A percentile compares a stretch with the other conserved stretches of the same genome.
These are phyloP conservation scores for Tetracladium maxilliforme DNA, from an alignment of 2,329 filamentous ascomycete genomes.

Conservation along the genomic window DNA sequence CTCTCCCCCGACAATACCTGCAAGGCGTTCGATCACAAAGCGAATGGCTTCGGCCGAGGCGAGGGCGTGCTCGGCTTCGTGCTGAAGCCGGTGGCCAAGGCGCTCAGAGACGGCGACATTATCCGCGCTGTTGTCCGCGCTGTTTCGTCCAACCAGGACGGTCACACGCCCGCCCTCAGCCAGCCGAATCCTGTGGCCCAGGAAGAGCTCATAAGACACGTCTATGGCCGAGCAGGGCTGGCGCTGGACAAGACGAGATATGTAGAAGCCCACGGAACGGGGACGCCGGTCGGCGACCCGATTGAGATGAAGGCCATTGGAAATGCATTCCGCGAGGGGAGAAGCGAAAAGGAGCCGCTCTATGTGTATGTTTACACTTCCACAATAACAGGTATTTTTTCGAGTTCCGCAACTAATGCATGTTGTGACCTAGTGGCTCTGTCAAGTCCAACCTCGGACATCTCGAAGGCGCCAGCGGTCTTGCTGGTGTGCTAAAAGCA, in stretches of 20 bases:
- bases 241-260: not conserved
- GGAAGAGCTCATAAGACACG: constrained; percentile 15
- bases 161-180: constrained; percentile 17
- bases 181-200: constrained; percentile 18
- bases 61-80: constrained; percentile 14
- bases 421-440: constrained; percentile 4
- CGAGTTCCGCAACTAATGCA: too few species aligned
- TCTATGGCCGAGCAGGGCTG: constrained; percentile 16
- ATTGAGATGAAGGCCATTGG: constrained; percentile 22
- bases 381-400: not conserved
- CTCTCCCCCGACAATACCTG: constrained; percentile 3
- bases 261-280: constrained; percentile 4
- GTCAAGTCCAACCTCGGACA: constrained; percentile 11
- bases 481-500: too few species aligned
- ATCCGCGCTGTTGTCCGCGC: constrained; percentile 15
- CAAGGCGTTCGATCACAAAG: constrained; percentile 3
- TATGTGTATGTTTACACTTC: not conserved
- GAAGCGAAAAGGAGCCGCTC: constrained; percentile 1
- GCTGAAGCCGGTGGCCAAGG: constrained; percentile 13
- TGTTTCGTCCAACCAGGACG: constrained; percentile 7
- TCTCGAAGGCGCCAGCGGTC: constrained; percentile 9
- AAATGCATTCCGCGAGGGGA: constrained; percentile 11
- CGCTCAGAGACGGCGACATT: constrained; percentile 13
- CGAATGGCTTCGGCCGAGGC: constrained; percentile 10
- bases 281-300: constrained; percentile 23